Evolutionary conservation across 1,139 yeast species (phyloP).

Genomic region (Yamadazyma aaseri): DNA sequence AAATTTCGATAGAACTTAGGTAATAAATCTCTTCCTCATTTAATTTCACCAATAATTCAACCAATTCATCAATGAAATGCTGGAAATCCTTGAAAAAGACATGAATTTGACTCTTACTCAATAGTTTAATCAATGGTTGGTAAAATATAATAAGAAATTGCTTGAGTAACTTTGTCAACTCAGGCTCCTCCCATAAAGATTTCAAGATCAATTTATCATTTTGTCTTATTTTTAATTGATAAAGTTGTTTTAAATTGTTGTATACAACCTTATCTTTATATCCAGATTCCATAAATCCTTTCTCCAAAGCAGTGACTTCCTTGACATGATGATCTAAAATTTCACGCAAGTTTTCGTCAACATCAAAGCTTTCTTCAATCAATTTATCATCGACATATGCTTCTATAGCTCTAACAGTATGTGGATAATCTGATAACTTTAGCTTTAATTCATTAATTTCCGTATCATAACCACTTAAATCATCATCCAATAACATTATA

Average conservation of each 20-base stretch:
- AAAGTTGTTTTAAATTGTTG: constrained; percentile 56
- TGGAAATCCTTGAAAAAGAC: constrained; percentile 74
- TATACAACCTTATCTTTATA: constrained; percentile 23
- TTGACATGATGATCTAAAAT: background rate
- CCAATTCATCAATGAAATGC: constrained; percentile 68
- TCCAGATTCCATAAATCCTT: background rate
- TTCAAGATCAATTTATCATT: constrained; percentile 75
- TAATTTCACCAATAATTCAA: constrained; percentile 46
- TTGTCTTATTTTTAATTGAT: constrained; percentile 63
- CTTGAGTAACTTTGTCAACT: constrained; percentile 65
- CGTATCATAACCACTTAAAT: constrained; percentile 62
- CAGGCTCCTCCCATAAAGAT: constrained; percentile 83
- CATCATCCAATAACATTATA: constrained; percentile 74
- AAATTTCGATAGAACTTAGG: constrained; percentile 50
- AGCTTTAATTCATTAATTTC: constrained; percentile 50
- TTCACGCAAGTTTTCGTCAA: constrained; percentile 10
- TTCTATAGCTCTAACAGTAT: constrained; percentile 27
- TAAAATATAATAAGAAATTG: constrained; percentile 76
- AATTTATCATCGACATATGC: constrained; percentile 11
- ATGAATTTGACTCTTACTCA: constrained; percentile 75
- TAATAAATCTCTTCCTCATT: constrained; percentile 50
- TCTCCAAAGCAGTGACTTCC: background rate
- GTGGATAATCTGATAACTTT: constrained; percentile 15
- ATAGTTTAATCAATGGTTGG: constrained; percentile 76
- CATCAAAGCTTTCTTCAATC: constrained; percentile 8